Conservation (phyloP, 257 asterid genomes). For the Solanum tacnaense region DNA sequence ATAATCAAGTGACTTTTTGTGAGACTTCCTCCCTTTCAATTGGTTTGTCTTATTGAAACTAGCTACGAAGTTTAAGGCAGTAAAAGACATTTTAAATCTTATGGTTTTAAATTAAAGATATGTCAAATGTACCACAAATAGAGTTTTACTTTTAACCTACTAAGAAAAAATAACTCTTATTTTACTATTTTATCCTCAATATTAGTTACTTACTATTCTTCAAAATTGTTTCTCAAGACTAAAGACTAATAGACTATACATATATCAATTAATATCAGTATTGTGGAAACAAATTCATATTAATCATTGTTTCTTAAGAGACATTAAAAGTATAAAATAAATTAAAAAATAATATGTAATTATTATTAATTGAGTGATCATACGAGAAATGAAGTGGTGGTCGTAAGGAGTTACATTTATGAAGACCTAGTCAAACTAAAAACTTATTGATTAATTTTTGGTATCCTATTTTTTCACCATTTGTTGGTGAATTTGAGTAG, state of each 20-base stretch:
- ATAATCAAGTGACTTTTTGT: not conserved
- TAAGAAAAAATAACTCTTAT: not conserved
- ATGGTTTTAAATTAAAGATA: not conserved
- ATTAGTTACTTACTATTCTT: too few relatives aligned
- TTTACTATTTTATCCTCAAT: too few relatives aligned
- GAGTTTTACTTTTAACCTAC: not conserved
- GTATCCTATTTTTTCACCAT: not conserved
- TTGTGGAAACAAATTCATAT: too few relatives aligned
- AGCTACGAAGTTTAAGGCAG: not conserved
- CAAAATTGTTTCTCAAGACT: not conserved
- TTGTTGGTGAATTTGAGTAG: not conserved
- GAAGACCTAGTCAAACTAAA: not conserved
- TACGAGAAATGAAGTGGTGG: not conserved
- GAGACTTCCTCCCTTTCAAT: not conserved
- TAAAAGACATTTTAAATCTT: not conserved
- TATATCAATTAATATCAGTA: too few relatives aligned
- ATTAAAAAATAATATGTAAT: fast-evolving
- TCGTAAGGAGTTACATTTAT: not conserved
- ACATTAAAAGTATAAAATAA: too few relatives aligned
- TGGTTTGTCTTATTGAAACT: not conserved
- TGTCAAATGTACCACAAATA: not conserved
- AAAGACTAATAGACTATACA: too few relatives aligned
- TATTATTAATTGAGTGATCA: not conserved
- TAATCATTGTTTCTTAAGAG: too few relatives aligned
- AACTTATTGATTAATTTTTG: not conserved